Conservation (phyloP, 768 basidiomycete species). For the Serendipita indica region DNA sequence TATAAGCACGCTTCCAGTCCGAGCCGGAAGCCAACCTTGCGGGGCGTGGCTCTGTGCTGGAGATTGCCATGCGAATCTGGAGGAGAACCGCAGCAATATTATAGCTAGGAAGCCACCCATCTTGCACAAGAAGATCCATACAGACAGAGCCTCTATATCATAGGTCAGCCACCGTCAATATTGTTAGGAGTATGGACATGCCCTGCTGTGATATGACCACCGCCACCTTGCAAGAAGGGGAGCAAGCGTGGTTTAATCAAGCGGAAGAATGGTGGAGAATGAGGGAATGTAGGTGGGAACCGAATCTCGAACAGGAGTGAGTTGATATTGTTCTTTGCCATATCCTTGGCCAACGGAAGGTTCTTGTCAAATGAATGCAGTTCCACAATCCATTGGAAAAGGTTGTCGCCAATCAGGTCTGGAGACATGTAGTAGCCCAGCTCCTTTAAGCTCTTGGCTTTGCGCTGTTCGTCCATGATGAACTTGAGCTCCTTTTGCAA, state of each 20-base stretch:
- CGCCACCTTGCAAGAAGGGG: constrained; percentile 47
- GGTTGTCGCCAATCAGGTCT: constrained; percentile 48
- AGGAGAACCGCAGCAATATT: constrained; percentile 35
- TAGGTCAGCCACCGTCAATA: constrained; percentile 9
- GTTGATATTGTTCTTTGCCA: constrained; percentile 37
- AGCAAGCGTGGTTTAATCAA: constrained; percentile 59
- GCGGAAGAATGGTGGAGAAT: constrained; percentile 61
- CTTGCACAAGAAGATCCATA: constrained; percentile 54
- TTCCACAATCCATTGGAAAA: constrained; percentile 54
- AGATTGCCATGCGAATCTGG: constrained; percentile 57
- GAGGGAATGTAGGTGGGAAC: constrained; percentile 51
- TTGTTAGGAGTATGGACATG: constrained; percentile 7
- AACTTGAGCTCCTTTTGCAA: constrained; percentile 46
- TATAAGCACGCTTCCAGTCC: constrained; percentile 25
- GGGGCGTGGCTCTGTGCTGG: constrained; percentile 47
- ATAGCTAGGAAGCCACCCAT: constrained; percentile 58
- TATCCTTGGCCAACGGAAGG: constrained; percentile 46
- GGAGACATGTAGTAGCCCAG: constrained; percentile 61
- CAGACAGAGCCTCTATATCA: constrained; percentile 51
- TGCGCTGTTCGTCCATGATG: constrained; percentile 47
- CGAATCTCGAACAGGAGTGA: constrained; percentile 61
- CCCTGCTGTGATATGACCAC: constrained; percentile 53
- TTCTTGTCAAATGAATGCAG: constrained; percentile 51
- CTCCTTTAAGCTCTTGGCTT: constrained; percentile 29
- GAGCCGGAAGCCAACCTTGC: constrained; percentile 33